Base-by-base conservation (phyloP, 2,329 filamentous ascomycete species). In the Coniochaeta sp. region DNA sequence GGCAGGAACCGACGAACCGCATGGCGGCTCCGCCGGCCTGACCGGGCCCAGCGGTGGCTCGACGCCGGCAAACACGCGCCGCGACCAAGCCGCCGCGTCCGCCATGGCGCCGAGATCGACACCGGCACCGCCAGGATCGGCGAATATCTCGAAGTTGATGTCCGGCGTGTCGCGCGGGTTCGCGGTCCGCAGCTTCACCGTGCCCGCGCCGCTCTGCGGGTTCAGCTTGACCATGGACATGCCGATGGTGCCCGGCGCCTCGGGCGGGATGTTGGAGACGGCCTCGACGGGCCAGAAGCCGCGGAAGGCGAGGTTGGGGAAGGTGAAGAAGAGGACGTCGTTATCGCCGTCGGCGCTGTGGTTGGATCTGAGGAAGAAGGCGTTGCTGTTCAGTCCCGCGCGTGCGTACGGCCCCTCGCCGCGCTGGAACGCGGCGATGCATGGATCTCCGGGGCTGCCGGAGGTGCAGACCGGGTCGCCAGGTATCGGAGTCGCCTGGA, bases 161-260 rank as follows among this genome's bases (percentile, higher is more conserved):
- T 77, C 67, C 0, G 82, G 82, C 9, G 77, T 73, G 55, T 83
- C 81, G 16, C 78, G 77, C 0, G 81, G 81, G 65, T 84, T 76
- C 0, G 76, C 69, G 0, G 81, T 83, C 36, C 72, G 73, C 12
- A 84, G 75, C 1, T 67, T 75, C 11, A 85, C 80, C 0, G 76
- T 78, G n/a, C 82, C 82, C 11, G 73, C 72, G 28, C 56, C 54
- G 47, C 72, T 72, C 59, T 78, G 76, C 62, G 72, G 70, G 61
- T 73, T 72, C 19, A 72, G 71, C 56, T 73, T 67, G 4, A 71
- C 68, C 38, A 14, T 19, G 16, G 9, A 19, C 17, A 3, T 19
- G 58, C 72, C 68, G 58, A 70, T 67, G n/a, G n/a, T n/a, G n/a
- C n/a, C n/a, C n/a, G n/a, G n/a, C 59, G 71, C 71, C 14, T 65